Evolutionary conservation across 306 rosid species (phyloP), one percentile per base, ranked within the genome.

Genomic region (Cyamopsis tetragonoloba): DNA sequence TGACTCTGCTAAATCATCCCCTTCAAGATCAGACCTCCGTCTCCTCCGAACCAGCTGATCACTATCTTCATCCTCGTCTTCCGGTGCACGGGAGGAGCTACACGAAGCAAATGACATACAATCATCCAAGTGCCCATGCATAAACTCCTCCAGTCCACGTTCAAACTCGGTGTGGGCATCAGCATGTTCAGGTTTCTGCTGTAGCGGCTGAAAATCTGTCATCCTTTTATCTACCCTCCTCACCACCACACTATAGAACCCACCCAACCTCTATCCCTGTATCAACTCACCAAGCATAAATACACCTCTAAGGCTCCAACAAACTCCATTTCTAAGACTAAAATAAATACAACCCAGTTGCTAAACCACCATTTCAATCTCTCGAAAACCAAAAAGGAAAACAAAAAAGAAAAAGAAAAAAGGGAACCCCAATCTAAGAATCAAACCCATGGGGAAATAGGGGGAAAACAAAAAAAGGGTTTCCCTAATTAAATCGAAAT

Each of bases 51-150:
- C 95, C 5, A 88, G 96, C 84, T 86, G 97, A 71, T 91, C 99
- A 24, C 92, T 85, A 34, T 90, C 99, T 0, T 83, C 95, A 7
- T 86, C 99, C 72, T 95, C 99, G 2, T 81, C 97, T 2, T 86
- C 99, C 0, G 77, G 89, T 15, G 77, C 81, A 2, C 84, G 86
- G 27, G 87, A 77, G 44, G 99, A 85, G 78, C 99, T 95, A 78
- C 99, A 95, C 1, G 99, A 86, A 65, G 96, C 91, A 80, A 88
- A 95, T 28, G 99, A 81, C 88, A 95, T 88, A 79, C 97, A 95
- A 62, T 91, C 97, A 72, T 91, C 97, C 90, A 95, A 77, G 30
- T 88, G 99, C 61, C 97, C 99, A 2, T 91, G 97, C 99, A 95
- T 86, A 54, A 80, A 88, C 17, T 88, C 95, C 83, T 86, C 97